phyloP scores from a whole-genome alignment of 345 rosid species.

The Ceriops zippeliana region DNA sequence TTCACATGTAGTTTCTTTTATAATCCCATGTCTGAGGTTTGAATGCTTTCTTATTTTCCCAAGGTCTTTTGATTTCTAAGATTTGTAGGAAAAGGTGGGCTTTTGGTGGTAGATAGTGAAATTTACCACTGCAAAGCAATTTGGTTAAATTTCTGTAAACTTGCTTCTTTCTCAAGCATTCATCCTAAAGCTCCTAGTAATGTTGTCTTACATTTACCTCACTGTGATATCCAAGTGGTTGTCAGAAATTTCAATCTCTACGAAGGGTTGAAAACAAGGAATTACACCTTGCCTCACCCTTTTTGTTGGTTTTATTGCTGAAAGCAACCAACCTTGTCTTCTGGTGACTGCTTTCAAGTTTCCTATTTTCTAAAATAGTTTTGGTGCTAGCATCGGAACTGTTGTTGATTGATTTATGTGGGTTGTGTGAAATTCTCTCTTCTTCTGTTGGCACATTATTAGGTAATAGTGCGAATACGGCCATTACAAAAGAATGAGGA shows the following conservation, averaged over 20 bases:
- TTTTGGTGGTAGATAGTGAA: too few relatives aligned
- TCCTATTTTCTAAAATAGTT: constrained; percentile 2
- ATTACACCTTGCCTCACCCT: neutral
- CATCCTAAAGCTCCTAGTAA: neutral
- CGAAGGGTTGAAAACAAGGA: neutral
- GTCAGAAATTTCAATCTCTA: neutral
- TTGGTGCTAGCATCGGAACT: neutral
- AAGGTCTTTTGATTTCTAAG: too few relatives aligned
- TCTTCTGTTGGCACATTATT: constrained; percentile 9
- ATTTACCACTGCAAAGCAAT: too few relatives aligned
- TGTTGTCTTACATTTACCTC: neutral
- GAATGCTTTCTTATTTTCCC: too few relatives aligned
- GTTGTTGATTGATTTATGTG: neutral
- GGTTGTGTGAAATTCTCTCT: neutral
- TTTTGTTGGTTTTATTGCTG: neutral
- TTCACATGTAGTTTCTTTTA: too few relatives aligned
- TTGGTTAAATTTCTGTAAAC: neutral
- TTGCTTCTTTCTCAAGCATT: neutral
- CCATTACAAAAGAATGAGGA: constrained; percentile 71
- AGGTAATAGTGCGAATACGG: constrained; percentile 91
- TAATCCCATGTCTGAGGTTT: too few relatives aligned
- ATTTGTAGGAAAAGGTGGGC: too few relatives aligned
- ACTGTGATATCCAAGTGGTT: neutral
- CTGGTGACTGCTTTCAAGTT: too few relatives aligned
- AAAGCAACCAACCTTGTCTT: neutral